Conservation (phyloP, 805 yeast species). For the Suhomyces sp. region DNA sequence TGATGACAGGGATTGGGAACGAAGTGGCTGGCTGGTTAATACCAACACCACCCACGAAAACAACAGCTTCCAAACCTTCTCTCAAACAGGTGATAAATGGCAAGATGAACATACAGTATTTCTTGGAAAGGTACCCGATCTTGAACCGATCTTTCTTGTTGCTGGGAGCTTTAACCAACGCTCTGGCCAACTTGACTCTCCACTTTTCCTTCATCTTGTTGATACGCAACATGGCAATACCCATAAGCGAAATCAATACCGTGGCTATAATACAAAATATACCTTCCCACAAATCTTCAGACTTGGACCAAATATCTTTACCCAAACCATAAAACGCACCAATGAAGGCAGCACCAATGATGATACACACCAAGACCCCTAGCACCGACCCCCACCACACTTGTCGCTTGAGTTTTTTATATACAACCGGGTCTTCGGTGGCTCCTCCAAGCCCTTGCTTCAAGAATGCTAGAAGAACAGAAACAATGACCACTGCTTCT, state of each 20-base stretch:
- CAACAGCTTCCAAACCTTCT: constrained; percentile 38
- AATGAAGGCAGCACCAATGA: constrained; percentile 88
- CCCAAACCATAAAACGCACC: constrained; percentile 85
- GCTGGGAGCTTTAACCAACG: constrained; percentile 61
- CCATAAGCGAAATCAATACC: constrained; percentile 86
- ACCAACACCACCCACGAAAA: constrained; percentile 46
- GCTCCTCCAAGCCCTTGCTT: constrained; percentile 77
- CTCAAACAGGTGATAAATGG: constrained; percentile 24
- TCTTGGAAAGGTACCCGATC: constrained; percentile 31
- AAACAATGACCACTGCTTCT: constrained; percentile 89
- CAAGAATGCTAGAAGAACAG: constrained; percentile 86
- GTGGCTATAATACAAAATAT: constrained; percentile 88
- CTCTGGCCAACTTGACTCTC: constrained; percentile 90
- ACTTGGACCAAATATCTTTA: constrained; percentile 76
- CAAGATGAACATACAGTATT: constrained; percentile 23
- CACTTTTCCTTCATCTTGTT: constrained; percentile 96
- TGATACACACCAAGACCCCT: constrained; percentile 78
- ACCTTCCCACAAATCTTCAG: constrained; percentile 98
- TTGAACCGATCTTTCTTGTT: constrained; percentile 45
- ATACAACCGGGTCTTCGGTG: constrained; percentile 46
- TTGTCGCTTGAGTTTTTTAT: constrained; percentile 65
- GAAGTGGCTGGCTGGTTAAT: constrained; percentile 51
- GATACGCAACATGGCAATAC: constrained; percentile 92
- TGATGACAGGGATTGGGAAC: constrained; percentile 90
- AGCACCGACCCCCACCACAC: constrained; percentile 79